phyloP scores from a whole-genome alignment of 164 flowering plant species.

The Kalanchoe fedtschenkoi region DNA sequence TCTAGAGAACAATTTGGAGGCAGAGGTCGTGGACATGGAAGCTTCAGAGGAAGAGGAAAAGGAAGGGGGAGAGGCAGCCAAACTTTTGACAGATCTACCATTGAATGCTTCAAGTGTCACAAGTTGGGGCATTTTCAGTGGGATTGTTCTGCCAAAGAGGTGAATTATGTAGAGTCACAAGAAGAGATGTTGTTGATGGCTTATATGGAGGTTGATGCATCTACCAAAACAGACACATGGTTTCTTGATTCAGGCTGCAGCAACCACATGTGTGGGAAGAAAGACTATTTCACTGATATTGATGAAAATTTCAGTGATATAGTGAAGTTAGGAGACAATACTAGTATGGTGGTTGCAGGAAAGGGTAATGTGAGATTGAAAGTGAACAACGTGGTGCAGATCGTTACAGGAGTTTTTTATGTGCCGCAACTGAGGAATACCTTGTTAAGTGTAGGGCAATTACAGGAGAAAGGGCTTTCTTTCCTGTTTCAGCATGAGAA shows the following conservation, averaged over 20 bases:
- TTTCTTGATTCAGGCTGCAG: no score
- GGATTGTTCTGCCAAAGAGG: no score
- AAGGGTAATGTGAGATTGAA: not conserved
- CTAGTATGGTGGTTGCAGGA: not conserved
- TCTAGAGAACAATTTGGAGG: not conserved
- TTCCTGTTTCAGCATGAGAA: not conserved
- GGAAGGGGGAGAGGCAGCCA: conserved; percentile 8
- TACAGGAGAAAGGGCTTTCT: conserved; percentile 1
- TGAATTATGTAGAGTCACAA: conserved; percentile 8
- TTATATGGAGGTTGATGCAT: not conserved
- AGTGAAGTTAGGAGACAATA: not conserved
- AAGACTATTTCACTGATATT: not conserved
- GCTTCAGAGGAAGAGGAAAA: not conserved
- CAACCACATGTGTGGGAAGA: no score
- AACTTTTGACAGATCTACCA: conserved; percentile 6
- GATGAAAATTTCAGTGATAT: not conserved
- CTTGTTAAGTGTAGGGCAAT: conserved; percentile 1
- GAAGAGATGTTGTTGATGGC: conserved; percentile 2
- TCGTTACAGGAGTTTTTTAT: not conserved
- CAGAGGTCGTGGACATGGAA: not conserved
- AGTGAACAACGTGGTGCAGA: not conserved
- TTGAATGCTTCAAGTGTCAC: conserved; percentile 16
- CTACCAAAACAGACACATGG: not conserved
- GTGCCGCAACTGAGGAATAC: not conserved
- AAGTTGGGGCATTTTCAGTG: no score